phyloP scores from a whole-genome alignment of 164 flowering plant genomes.

The Kingdonia uniflora region DNA sequence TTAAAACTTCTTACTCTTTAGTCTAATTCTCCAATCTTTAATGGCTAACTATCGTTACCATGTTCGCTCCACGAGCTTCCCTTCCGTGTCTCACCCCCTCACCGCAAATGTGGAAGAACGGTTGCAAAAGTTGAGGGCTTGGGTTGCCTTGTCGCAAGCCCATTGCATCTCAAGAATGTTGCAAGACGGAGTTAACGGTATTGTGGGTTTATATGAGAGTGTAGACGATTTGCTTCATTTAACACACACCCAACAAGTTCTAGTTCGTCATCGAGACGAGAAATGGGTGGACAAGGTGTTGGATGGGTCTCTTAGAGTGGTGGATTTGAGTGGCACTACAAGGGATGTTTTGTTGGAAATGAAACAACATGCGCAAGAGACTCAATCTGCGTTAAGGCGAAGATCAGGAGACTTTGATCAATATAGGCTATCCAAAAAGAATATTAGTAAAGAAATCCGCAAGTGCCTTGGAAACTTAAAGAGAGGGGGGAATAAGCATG shows the following conservation, averaged over 20 bases:
- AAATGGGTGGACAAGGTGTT: slow-evolving; percentile 12
- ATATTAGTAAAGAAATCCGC: slow-evolving; percentile 6
- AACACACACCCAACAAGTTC: slow-evolving; percentile 9
- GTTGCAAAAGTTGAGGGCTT: slow-evolving; percentile 6
- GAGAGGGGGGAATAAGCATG: slow-evolving; percentile 3
- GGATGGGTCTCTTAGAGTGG: slow-evolving; percentile 14
- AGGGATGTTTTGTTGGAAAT: slow-evolving; percentile 10
- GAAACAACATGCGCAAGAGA: slow-evolving; percentile 9
- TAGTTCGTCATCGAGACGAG: slow-evolving; percentile 3
- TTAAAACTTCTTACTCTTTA: too few species aligned
- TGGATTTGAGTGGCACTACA: slow-evolving; percentile 10
- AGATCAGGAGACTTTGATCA: slow-evolving; percentile 5
- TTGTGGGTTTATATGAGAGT: slow-evolving; percentile 9
- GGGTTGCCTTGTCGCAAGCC: neutral
- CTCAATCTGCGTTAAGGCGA: slow-evolving; percentile 9
- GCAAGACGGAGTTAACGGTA: neutral
- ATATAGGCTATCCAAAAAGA: slow-evolving; percentile 10
- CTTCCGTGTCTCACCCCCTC: slow-evolving; percentile 15
- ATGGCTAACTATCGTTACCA: slow-evolving; percentile 6
- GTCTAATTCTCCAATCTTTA: neutral
- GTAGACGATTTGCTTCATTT: slow-evolving; percentile 10
- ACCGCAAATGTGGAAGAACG: slow-evolving; percentile 6
- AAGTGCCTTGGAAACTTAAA: slow-evolving; percentile 10
- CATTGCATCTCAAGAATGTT: neutral
- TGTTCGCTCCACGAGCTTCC: slow-evolving; percentile 19